These are phyloP conservation scores for Penicillium paxilli DNA, from an alignment of 495 filamentous ascomycete genomes.

Conservation along the genomic window DNA sequence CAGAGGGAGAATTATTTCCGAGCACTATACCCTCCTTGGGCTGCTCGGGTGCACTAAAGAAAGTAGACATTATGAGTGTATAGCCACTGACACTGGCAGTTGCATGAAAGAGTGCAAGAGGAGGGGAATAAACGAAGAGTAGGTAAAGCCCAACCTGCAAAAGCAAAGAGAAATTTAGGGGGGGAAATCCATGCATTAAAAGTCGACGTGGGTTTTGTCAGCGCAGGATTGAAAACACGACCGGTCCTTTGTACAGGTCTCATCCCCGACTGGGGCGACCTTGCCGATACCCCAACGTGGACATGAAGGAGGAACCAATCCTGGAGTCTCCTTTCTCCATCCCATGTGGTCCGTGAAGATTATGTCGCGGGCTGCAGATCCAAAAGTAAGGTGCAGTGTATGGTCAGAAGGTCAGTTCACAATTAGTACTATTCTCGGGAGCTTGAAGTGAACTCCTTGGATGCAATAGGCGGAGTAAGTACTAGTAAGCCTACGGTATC, in stretches of 20 bases:
- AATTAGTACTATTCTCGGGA: not conserved
- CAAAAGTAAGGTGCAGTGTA: not conserved
- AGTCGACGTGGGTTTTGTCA: not conserved
- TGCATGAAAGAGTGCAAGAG: not conserved
- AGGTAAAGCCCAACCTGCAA: too few species aligned
- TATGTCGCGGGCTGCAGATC: not conserved
- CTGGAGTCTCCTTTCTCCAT: slow-evolving; percentile 1
- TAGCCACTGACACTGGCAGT: not conserved
- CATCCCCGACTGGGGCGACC: slow-evolving; percentile 17
- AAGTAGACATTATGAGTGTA: slow-evolving; percentile 14
- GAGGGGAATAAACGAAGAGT: not conserved
- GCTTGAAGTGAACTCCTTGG: not conserved
- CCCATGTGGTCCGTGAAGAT: slow-evolving; percentile 10
- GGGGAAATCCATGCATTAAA: slow-evolving; percentile 1
- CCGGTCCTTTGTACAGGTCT: slow-evolving; percentile 27
- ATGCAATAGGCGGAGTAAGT: too few species aligned
- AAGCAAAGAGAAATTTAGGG: not conserved
- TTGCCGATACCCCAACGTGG: slow-evolving; percentile 14
- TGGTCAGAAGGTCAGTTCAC: not conserved
- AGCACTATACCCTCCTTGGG: slow-evolving; percentile 9
- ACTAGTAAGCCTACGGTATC: too few species aligned
- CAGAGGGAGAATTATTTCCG: not conserved
- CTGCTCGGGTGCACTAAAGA: slow-evolving; percentile 12
- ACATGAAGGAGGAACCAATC: slow-evolving; percentile 12
- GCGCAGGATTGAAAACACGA: slow-evolving; percentile 15